Conservation (phyloP, 306 rosid species). For the Quercus variabilis region DNA sequence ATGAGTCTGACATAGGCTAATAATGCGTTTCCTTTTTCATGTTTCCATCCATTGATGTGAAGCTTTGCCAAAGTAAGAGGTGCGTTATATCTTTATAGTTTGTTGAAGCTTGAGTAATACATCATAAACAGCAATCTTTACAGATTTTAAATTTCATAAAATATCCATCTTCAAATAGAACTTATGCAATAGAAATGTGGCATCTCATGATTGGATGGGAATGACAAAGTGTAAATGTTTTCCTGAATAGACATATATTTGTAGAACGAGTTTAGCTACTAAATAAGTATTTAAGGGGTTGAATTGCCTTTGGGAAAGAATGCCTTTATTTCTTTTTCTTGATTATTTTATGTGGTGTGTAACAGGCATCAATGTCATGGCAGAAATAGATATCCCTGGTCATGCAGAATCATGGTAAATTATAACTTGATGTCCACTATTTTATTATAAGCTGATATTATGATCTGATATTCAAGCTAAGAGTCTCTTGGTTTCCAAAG, state of each 20-base stretch:
- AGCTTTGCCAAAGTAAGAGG: constrained; percentile 94
- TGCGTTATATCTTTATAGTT: constrained; percentile 38
- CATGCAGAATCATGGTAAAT: constrained; percentile 91
- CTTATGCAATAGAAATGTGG: background rate
- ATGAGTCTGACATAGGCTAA: constrained; percentile 25
- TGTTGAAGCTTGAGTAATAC: constrained; percentile 24
- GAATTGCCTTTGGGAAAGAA: constrained; percentile 3
- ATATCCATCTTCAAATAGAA: background rate
- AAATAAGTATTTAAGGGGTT: constrained; percentile 13
- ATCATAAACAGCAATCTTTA: constrained; percentile 16
- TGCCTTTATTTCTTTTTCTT: background rate
- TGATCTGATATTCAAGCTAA: background rate
- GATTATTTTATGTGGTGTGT: constrained; percentile 27
- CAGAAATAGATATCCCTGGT: constrained; percentile 95
- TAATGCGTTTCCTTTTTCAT: constrained; percentile 37
- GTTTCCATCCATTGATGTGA: constrained; percentile 29
- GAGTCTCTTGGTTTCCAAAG: background rate
- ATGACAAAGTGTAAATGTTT: background rate
- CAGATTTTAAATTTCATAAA: background rate
- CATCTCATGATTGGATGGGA: background rate
- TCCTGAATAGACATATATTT: background rate
- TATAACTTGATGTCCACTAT: constrained; percentile 14
- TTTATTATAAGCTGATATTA: background rate
- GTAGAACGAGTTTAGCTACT: background rate
- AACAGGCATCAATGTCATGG: constrained; percentile 89